Percentiles rank a stretch among this genome's conserved stretches.
These are phyloP conservation scores for Nidula microcarpa DNA, from an alignment of 768 basidiomycete species.

Conservation along the genomic window DNA sequence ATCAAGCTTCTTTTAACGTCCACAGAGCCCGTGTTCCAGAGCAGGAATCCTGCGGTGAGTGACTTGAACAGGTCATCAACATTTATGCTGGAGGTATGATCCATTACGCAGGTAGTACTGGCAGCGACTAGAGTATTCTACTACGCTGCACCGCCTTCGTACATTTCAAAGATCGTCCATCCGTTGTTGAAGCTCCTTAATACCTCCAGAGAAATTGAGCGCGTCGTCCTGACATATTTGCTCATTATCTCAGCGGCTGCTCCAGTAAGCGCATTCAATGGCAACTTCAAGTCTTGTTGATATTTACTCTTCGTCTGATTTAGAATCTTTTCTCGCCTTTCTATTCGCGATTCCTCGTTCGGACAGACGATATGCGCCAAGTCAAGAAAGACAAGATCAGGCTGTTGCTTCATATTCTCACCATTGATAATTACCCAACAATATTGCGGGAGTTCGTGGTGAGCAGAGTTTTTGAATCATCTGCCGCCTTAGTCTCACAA, in stretches of 20 bases:
- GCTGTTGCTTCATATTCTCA: slow-evolving; percentile 65
- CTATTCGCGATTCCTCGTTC: slow-evolving; percentile 66
- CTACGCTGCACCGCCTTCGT: slow-evolving; percentile 62
- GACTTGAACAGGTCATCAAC: background rate
- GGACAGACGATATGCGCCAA: slow-evolving; percentile 59
- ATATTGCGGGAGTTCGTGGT: slow-evolving; percentile 87
- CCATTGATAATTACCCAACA: slow-evolving; percentile 60
- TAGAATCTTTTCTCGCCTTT: slow-evolving; percentile 64
- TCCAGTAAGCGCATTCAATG: slow-evolving; percentile 61
- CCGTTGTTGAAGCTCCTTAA: slow-evolving; percentile 76
- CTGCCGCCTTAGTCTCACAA: background rate
- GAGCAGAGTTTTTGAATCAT: slow-evolving; percentile 19
- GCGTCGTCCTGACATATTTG: slow-evolving; percentile 72
- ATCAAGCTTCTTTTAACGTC: slow-evolving; percentile 69
- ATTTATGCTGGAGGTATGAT: background rate
- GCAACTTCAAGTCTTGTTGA: too few relatives aligned
- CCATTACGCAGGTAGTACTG: slow-evolving; percentile 62
- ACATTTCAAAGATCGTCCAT: slow-evolving; percentile 52
- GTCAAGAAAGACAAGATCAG: slow-evolving; percentile 76
- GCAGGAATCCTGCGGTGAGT: slow-evolving; percentile 82
- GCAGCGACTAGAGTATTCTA: slow-evolving; percentile 73
- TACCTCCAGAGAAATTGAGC: slow-evolving; percentile 66
- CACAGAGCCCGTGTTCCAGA: slow-evolving; percentile 77
- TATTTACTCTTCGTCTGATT: background rate
- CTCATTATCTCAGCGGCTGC: slow-evolving; percentile 57